Percentiles rank a stretch among this genome's conserved stretches.
phyloP scores from a whole-genome alignment of 2,329 filamentous ascomycete genomes.

The Tolypocladium album region DNA sequence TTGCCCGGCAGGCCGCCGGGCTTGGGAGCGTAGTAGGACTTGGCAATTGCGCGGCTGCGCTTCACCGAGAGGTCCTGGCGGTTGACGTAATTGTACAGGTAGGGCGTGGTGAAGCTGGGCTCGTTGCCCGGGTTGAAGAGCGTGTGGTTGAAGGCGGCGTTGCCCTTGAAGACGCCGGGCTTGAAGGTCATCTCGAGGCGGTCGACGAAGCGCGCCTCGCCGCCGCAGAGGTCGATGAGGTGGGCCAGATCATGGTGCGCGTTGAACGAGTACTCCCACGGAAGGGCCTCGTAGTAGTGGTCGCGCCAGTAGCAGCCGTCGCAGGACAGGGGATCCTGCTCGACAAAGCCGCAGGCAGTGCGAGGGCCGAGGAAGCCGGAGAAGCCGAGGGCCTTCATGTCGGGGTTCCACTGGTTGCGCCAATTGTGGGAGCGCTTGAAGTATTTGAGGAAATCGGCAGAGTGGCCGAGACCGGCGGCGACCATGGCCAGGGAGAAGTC shows the following conservation, averaged over 20 bases:
- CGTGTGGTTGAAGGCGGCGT: conserved; percentile 36
- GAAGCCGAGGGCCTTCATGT: conserved; percentile 47
- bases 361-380: conserved; percentile 57
- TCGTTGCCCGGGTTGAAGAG: conserved; percentile 61
- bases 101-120: conserved; percentile 56
- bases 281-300: conserved; percentile 45
- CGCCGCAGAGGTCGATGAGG: conserved; percentile 45
- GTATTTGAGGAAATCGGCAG: conserved; percentile 44
- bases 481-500: conserved; percentile 60
- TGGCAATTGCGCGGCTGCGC: conserved; percentile 47
- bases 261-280: conserved; percentile 58
- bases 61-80: conserved; percentile 51
- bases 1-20: conserved; percentile 55
- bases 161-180: conserved; percentile 29
- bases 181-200: conserved; percentile 53
- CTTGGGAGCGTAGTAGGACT: conserved; percentile 45
- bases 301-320: conserved; percentile 58
- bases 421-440: conserved; percentile 55
- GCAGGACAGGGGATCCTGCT: conserved; percentile 47
- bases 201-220: conserved; percentile 39
- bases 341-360: conserved; percentile 32
- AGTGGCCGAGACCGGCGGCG: conserved; percentile 43
- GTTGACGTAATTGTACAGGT: conserved; percentile 57
- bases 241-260: conserved; percentile 54
- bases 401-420: conserved; percentile 60